A percentile compares a stretch with the other conserved stretches of the same genome.
Evolutionary conservation across 2,329 filamentous ascomycete species (phyloP).

Genomic region (Endothia cerciana): DNA sequence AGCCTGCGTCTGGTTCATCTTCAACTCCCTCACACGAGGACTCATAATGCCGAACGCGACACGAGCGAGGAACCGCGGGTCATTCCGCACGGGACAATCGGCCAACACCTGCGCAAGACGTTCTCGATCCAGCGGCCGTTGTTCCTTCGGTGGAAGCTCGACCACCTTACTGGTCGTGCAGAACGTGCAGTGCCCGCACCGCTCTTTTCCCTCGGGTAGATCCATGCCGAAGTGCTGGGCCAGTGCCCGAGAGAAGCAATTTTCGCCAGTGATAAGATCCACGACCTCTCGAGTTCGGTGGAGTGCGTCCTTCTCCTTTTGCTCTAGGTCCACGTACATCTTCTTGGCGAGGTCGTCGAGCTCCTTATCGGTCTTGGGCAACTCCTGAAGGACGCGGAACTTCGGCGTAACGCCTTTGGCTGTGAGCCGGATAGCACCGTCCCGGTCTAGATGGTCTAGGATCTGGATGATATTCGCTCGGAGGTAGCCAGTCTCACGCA

Average conservation of each 20-base stretch:
- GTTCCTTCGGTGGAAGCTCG: slow-evolving; percentile 43
- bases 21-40: slow-evolving; percentile 54
- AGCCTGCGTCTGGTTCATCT: slow-evolving; percentile 47
- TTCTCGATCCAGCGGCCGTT: slow-evolving; percentile 42
- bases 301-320: slow-evolving; percentile 58
- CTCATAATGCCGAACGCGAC: slow-evolving; percentile 66
- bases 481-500: slow-evolving; percentile 37
- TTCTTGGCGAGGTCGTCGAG: slow-evolving; percentile 49
- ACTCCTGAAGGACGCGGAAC: slow-evolving; percentile 52
- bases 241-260: slow-evolving; percentile 57
- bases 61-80: slow-evolving; percentile 61
- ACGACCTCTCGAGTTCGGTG: slow-evolving; percentile 53
- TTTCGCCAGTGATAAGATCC: slow-evolving; percentile 53
- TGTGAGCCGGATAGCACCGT: slow-evolving; percentile 53
- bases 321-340: slow-evolving; percentile 54
- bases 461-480: slow-evolving; percentile 56
- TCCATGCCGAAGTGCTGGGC: slow-evolving; percentile 62
- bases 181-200: slow-evolving; percentile 61
- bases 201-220: slow-evolving; percentile 45
- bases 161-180: slow-evolving; percentile 46
- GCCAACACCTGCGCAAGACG: slow-evolving; percentile 50
- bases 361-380: slow-evolving; percentile 49
- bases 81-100: slow-evolving; percentile 53
- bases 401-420: slow-evolving; percentile 56
- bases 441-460: slow-evolving; percentile 58